Percentiles rank a stretch among this genome's conserved stretches.
These are phyloP conservation scores for Chlamydomonas eustigma DNA, from an alignment of 139 green algal species.

Conservation along the genomic window DNA sequence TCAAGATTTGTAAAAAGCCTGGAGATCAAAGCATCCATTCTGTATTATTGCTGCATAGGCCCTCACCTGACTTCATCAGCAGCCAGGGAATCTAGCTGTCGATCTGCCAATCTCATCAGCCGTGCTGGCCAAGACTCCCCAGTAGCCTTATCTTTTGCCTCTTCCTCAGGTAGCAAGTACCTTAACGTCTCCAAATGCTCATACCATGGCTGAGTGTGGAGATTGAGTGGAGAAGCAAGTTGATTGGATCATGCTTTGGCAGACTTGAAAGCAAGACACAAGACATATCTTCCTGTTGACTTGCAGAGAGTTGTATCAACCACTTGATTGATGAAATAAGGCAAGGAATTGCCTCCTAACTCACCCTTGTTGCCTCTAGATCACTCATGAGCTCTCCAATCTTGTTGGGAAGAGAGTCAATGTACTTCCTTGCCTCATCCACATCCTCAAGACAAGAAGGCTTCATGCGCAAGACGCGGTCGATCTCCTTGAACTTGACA, in stretches of 20 bases:
- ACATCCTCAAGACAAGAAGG: constrained; percentile 68
- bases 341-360: too few species aligned
- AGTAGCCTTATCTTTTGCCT: constrained; percentile 41
- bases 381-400: constrained; percentile 52
- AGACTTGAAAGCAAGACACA: too few species aligned
- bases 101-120: constrained; percentile 41
- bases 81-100: constrained; percentile 38
- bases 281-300: too few species aligned
- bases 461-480: constrained; percentile 52
- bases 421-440: constrained; percentile 62
- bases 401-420: constrained; percentile 55
- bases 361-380: constrained; percentile 38
- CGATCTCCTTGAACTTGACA: constrained; percentile 59
- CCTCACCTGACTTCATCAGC: constrained; percentile 23
- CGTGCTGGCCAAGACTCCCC: constrained; percentile 31
- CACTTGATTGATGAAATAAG: too few species aligned
- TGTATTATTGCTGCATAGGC: background rate
- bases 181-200: constrained; percentile 44
- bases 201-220: constrained; percentile 6
- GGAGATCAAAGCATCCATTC: background rate
- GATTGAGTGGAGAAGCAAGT: background rate
- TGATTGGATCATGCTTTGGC: too few species aligned
- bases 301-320: too few species aligned
- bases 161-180: constrained; percentile 57
- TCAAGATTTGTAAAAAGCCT: too few species aligned